Percentiles rank a stretch among this genome's conserved stretches.
Evolutionary conservation across 31 red algal species (phyloP).

Genomic region (Odonthalia washingtoniensis): DNA sequence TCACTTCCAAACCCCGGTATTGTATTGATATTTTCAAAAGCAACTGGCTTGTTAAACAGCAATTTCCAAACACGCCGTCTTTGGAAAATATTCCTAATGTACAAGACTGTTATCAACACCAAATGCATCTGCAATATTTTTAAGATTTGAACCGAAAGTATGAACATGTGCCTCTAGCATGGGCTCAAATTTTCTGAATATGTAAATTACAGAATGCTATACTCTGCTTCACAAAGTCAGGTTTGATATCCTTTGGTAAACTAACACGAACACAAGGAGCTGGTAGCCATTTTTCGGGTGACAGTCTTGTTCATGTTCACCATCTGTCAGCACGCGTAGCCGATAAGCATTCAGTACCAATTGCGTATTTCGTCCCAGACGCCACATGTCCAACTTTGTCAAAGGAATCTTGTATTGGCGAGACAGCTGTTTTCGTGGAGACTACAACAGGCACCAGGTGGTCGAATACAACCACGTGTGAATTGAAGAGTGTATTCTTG

Average conservation of each 20-base stretch:
- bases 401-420: too few species aligned
- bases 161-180: constrained; percentile 80
- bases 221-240: constrained; percentile 85
- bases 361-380: constrained; percentile 61
- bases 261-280: constrained; percentile 68
- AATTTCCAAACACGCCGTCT: too few species aligned
- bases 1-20: too few species aligned
- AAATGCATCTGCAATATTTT: constrained; percentile 47
- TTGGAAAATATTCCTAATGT: too few species aligned
- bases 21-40: too few species aligned
- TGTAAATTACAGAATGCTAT: constrained; percentile 91
- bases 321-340: constrained; percentile 75
- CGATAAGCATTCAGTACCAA: constrained; percentile 79
- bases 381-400: constrained; percentile 76
- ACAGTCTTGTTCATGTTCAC: constrained; percentile 73
- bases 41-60: too few species aligned
- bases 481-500: too few species aligned
- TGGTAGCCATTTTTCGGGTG: constrained; percentile 73
- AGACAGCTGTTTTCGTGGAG: too few species aligned
- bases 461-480: too few species aligned
- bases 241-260: constrained; percentile 62
- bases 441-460: too few species aligned
- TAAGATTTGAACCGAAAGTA: constrained; percentile 61
- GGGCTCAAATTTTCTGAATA: constrained; percentile 87
- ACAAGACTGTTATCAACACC: constrained; percentile 70